Evolutionary conservation across 768 basidiomycete genomes (phyloP).

Genomic region (Auricularia heimuer): DNA sequence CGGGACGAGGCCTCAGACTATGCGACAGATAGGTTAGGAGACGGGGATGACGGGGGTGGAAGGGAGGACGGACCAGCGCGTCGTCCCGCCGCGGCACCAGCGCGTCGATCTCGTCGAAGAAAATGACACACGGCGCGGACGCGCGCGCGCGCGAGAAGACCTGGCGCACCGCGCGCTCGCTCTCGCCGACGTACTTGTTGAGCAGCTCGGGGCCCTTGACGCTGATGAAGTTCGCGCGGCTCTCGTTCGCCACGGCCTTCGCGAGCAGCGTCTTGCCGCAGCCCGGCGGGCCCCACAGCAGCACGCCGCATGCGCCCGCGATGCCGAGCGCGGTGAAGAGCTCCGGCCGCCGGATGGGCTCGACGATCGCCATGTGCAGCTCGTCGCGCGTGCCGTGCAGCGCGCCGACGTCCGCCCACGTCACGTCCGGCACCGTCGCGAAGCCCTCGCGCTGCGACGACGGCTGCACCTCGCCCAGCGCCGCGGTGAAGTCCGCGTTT

Average conservation of each 20-base stretch:
- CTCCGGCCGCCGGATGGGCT: constrained; percentile 85
- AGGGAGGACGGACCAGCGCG: constrained; percentile 48
- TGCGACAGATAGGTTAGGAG: not conserved
- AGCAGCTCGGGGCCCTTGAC: constrained; percentile 94
- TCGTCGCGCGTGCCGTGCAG: constrained; percentile 80
- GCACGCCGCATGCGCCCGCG: constrained; percentile 81
- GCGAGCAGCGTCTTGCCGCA: constrained; percentile 98
- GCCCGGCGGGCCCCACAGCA: constrained; percentile 98
- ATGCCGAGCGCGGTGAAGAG: constrained; percentile 85
- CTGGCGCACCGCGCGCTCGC: constrained; percentile 88
- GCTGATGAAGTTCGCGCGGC: constrained; percentile 91
- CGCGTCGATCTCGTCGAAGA: constrained; percentile 92
- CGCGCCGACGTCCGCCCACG: constrained; percentile 92
- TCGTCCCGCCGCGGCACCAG: constrained; percentile 87
- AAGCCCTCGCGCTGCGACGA: constrained; percentile 98
- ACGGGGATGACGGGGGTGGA: not conserved
- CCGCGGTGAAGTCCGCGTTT: constrained; percentile 65
- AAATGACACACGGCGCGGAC: constrained; percentile 89
- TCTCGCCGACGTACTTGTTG: constrained; percentile 99
- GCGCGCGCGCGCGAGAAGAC: constrained; percentile 91
- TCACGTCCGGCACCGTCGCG: constrained; percentile 90
- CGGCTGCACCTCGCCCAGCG: constrained; percentile 85
- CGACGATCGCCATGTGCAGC: constrained; percentile 94
- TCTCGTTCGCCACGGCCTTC: constrained; percentile 96
- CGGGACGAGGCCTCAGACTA: constrained; percentile 89